phyloP scores from a whole-genome alignment of 2,329 filamentous ascomycete species.

The Tolypocladium capitatum region DNA sequence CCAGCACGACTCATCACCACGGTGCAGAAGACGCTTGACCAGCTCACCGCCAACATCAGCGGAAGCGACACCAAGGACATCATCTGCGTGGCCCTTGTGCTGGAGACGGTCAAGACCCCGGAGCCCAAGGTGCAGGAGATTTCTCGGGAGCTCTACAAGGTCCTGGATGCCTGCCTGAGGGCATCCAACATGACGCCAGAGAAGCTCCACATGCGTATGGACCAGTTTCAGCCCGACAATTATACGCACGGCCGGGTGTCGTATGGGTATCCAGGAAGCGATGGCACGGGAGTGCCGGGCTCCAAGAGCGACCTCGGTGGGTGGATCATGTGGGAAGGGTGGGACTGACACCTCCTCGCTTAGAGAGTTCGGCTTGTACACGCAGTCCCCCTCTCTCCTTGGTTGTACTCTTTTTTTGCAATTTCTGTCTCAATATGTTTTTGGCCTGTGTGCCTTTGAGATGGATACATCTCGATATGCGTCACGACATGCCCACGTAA shows the following conservation, averaged over 20 bases:
- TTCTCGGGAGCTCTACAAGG: constrained; percentile 23
- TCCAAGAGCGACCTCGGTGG: constrained; percentile 16
- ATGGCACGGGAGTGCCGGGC: constrained; percentile 11
- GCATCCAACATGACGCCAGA: constrained; percentile 30
- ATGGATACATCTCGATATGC: too few species aligned
- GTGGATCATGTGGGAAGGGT: constrained; percentile 27
- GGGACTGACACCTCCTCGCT: constrained; percentile 22
- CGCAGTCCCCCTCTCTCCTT: too few species aligned
- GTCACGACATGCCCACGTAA: too few species aligned
- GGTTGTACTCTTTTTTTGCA: too few species aligned
- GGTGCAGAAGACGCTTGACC: constrained; percentile 34
- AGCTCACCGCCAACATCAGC: constrained; percentile 30
- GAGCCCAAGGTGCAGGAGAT: constrained; percentile 30
- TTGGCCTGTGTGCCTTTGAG: too few species aligned
- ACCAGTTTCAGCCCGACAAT: constrained; percentile 7
- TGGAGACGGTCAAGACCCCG: constrained; percentile 28
- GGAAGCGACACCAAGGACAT: constrained; percentile 39
- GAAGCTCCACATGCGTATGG: constrained; percentile 9
- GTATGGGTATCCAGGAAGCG: constrained; percentile 18
- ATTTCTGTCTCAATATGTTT: too few species aligned
- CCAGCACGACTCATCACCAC: constrained; percentile 25
- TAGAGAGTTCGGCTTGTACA: too few species aligned
- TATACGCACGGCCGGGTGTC: constrained; percentile 14
- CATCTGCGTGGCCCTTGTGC: constrained; percentile 32
- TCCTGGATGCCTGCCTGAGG: constrained; percentile 31